These are phyloP conservation scores for Stephania yunnanensis DNA, from an alignment of 164 flowering plant genomes.

Conservation along the genomic window DNA sequence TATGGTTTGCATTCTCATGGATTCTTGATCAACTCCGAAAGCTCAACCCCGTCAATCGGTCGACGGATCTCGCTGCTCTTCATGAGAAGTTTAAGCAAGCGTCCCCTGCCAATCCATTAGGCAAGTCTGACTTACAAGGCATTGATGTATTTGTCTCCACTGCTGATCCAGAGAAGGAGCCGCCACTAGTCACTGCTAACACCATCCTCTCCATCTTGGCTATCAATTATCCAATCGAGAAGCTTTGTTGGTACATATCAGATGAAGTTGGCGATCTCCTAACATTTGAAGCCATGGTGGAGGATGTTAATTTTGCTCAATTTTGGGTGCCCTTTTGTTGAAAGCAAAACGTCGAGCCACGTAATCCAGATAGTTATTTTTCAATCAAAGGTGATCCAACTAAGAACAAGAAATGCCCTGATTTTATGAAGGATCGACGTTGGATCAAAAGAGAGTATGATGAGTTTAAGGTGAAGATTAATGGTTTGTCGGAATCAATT, in stretches of 20 bases:
- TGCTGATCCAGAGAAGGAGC: slow-evolving; percentile 95
- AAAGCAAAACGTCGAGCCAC: slow-evolving; percentile 70
- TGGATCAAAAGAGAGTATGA: slow-evolving; percentile 71
- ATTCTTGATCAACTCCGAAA: slow-evolving; percentile 90
- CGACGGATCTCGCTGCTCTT: slow-evolving; percentile 56
- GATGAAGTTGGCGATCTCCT: slow-evolving; percentile 94
- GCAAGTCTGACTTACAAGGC: slow-evolving; percentile 85
- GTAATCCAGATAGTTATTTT: slow-evolving; percentile 77
- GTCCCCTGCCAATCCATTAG: slow-evolving; percentile 46
- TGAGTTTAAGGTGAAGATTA: slow-evolving; percentile 72
- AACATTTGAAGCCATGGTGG: slow-evolving; percentile 90
- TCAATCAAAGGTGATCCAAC: slow-evolving; percentile 55
- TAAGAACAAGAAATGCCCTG: slow-evolving; percentile 55
- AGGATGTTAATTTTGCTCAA: slow-evolving; percentile 74
- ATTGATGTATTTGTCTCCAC: slow-evolving; percentile 87
- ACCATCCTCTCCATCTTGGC: slow-evolving; percentile 86
- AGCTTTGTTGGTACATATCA: slow-evolving; percentile 83
- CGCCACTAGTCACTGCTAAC: slow-evolving; percentile 85
- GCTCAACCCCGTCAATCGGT: slow-evolving; percentile 67
- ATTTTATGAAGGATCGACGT: slow-evolving; percentile 74
- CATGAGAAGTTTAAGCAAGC: slow-evolving; percentile 74
- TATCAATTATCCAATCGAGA: slow-evolving; percentile 85
- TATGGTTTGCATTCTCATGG: slow-evolving; percentile 97
- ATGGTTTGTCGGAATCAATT: slow-evolving; percentile 68
- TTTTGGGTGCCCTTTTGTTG: slow-evolving; percentile 86